Conservation (phyloP, 2,329 filamentous ascomycete species). For the Canariomyces notabilis region DNA sequence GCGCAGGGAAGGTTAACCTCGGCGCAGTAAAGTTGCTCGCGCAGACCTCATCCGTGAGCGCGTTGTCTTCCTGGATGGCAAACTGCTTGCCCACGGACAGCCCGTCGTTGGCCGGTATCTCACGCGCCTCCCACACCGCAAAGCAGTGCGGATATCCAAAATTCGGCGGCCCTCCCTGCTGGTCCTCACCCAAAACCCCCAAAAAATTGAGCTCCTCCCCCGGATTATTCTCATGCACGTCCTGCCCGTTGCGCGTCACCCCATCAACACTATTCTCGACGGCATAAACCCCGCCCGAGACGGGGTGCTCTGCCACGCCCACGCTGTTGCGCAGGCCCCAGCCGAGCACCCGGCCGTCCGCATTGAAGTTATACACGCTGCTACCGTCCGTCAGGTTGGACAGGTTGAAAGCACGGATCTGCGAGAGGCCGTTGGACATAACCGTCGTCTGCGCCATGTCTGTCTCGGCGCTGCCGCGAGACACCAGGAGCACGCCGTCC, state of each 20-base stretch:
- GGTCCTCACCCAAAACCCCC: slow-evolving; percentile 45
- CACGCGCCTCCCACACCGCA: slow-evolving; percentile 54
- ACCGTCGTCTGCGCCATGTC: slow-evolving; percentile 46
- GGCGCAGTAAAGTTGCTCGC: slow-evolving; percentile 42
- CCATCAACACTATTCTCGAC: slow-evolving; percentile 70
- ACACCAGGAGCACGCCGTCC: slow-evolving; percentile 54
- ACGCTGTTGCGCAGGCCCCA: slow-evolving; percentile 73
- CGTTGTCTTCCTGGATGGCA: slow-evolving; percentile 30
- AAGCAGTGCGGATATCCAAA: slow-evolving; percentile 66
- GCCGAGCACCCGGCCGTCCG: slow-evolving; percentile 46
- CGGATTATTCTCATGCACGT: slow-evolving; percentile 64
- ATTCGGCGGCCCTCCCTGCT: slow-evolving; percentile 38
- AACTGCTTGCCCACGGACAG: slow-evolving; percentile 48
- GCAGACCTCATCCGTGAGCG: slow-evolving; percentile 42
- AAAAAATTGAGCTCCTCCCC: slow-evolving; percentile 71
- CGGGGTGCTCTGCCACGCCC: slow-evolving; percentile 60
- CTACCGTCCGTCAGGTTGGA: slow-evolving; percentile 25
- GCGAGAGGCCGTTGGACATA: slow-evolving; percentile 49
- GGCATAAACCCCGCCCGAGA: slow-evolving; percentile 47
- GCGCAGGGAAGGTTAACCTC: slow-evolving; percentile 53
- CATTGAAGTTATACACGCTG: slow-evolving; percentile 41
- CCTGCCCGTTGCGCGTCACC: slow-evolving; percentile 50
- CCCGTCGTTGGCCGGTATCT: slow-evolving; percentile 37
- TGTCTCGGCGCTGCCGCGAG: slow-evolving; percentile 55
- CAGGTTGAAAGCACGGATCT: slow-evolving; percentile 50